Evolutionary conservation across 192 early-diverging fungal genomes (phyloP).

Genomic region (Linderina pennispora): DNA sequence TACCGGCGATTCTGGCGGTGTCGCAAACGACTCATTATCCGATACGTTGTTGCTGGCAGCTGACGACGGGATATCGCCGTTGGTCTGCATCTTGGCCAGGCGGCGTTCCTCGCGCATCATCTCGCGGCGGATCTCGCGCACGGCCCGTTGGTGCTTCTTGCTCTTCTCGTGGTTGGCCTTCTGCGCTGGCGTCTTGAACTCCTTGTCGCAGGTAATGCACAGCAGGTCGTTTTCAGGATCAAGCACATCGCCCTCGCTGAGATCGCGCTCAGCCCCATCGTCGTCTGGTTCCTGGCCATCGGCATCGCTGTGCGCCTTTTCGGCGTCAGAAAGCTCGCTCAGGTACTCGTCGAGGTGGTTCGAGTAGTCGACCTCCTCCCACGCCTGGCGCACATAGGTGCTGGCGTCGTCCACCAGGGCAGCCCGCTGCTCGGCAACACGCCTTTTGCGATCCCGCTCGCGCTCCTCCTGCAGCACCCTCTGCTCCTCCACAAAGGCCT

Average conservation of each 20-base stretch:
- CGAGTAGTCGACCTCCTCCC: conserved; percentile 59
- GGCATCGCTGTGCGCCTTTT: conserved; percentile 26
- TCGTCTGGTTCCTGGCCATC: conserved; percentile 33
- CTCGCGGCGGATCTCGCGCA: conserved; percentile 65
- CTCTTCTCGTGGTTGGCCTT: conserved; percentile 81
- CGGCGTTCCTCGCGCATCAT: conserved; percentile 65
- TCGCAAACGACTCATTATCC: neutral
- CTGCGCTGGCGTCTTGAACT: conserved; percentile 75
- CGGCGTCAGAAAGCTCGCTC: conserved; percentile 31
- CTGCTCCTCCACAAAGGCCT: conserved; percentile 55
- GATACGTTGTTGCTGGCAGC: neutral
- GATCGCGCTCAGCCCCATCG: conserved; percentile 10
- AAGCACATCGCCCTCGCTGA: conserved; percentile 15
- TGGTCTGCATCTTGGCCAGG: conserved; percentile 25
- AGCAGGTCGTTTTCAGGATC: conserved; percentile 60
- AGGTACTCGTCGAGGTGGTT: conserved; percentile 35
- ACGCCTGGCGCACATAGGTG: conserved; percentile 64
- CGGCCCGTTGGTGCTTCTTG: conserved; percentile 79
- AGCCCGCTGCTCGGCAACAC: conserved; percentile 53
- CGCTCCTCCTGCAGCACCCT: conserved; percentile 49
- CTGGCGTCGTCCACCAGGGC: conserved; percentile 45
- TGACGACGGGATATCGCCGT: conserved; percentile 5
- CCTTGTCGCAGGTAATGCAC: conserved; percentile 86
- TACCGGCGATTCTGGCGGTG: neutral
- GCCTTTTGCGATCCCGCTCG: conserved; percentile 55